Conservation (phyloP, 1,284 basidiomycete species). For the Stygiomarasmius scandens region DNA sequence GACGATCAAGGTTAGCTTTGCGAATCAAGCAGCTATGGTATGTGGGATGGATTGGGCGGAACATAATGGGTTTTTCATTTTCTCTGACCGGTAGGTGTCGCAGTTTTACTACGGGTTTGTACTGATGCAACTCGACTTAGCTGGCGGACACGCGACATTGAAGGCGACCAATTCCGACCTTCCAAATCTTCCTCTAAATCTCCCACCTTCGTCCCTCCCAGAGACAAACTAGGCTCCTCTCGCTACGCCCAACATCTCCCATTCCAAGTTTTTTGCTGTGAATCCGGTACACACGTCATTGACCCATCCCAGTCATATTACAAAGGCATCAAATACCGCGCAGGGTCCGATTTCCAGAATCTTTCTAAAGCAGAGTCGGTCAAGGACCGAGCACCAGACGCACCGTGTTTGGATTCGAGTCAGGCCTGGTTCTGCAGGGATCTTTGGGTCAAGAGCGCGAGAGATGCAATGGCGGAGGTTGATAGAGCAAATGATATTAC, state of each 20-base stretch:
- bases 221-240: conserved; percentile 76
- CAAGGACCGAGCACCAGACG: conserved; percentile 69
- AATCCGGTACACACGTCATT: conserved; percentile 92
- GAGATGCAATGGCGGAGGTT: conserved; percentile 65
- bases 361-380: too few species aligned
- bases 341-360: conserved; percentile 75
- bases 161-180: conserved; percentile 95
- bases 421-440: conserved; percentile 97
- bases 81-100: conserved; percentile 88
- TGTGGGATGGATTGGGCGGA: too few species aligned
- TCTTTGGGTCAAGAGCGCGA: conserved; percentile 85
- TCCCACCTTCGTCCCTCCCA: conserved; percentile 89
- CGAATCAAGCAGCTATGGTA: too few species aligned
- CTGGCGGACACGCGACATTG: conserved; percentile 94
- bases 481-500: conserved; percentile 41
- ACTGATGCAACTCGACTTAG: conserved; percentile 44
- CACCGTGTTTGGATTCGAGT: conserved; percentile 87
- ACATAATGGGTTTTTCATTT: too few species aligned
- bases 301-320: conserved; percentile 95
- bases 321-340: conserved; percentile 85
- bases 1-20: too few species aligned
- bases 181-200: too few species aligned
- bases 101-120: too few species aligned
- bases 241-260: conserved; percentile 90
- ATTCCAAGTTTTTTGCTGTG: conserved; percentile 97